Conservation (phyloP, 2,329 filamentous ascomycete genomes). For the Trichoderma koningiopsis region DNA sequence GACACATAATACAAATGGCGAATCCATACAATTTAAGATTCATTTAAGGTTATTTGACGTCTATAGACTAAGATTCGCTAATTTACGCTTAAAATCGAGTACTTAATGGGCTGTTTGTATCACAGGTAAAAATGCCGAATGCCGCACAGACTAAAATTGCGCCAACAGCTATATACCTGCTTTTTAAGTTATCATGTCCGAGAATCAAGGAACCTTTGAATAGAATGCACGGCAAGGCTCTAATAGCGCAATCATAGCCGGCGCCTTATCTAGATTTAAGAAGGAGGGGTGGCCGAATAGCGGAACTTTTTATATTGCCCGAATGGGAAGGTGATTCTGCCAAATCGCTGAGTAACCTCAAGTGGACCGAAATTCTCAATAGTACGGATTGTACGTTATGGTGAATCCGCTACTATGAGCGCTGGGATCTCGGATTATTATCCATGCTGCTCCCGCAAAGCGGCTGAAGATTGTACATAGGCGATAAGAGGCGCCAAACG, state of each 20-base stretch:
- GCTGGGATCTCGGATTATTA: background rate
- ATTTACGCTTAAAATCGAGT: background rate
- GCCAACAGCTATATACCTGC: conserved; percentile 12
- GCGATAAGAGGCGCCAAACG: background rate
- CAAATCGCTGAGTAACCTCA: background rate
- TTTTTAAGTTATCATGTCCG: conserved; percentile 11
- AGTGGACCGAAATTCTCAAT: background rate
- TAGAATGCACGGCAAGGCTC: background rate
- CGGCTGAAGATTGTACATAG: background rate
- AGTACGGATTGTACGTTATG: background rate
- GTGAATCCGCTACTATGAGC: background rate
- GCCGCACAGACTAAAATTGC: conserved; percentile 7
- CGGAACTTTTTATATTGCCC: background rate
- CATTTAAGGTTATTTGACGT: conserved; percentile 13
- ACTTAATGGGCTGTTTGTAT: background rate
- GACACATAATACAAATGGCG: background rate
- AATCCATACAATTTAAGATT: background rate
- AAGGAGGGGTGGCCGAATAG: conserved; percentile 11
- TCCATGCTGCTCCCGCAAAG: background rate
- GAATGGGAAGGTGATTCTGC: conserved; percentile 12
- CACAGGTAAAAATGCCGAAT: background rate
- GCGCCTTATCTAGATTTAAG: background rate
- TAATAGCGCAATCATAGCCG: conserved; percentile 15
- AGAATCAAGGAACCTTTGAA: conserved; percentile 14
- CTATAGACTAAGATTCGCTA: background rate